Evolutionary conservation across 768 basidiomycete genomes (phyloP).

Genomic region (Phlegmacium glaucopus): DNA sequence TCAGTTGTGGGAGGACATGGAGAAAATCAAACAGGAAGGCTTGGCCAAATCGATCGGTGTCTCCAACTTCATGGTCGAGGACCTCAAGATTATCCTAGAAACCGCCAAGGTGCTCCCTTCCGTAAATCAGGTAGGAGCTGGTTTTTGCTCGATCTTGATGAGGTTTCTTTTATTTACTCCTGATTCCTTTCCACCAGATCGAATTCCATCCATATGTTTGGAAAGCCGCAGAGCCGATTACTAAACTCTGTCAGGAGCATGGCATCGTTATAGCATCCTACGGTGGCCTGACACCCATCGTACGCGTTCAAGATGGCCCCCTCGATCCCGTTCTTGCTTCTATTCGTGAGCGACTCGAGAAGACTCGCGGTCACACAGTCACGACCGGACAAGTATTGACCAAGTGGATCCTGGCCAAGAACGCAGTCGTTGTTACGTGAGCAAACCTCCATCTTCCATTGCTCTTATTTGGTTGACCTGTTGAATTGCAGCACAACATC

Average conservation of each 20-base stretch:
- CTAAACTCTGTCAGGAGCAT: slow-evolving; percentile 50
- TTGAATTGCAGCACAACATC: slow-evolving; percentile 37
- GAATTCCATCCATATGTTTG: slow-evolving; percentile 72
- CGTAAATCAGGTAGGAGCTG: slow-evolving; percentile 57
- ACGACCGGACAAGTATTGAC: slow-evolving; percentile 62
- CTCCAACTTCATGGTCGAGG: slow-evolving; percentile 58
- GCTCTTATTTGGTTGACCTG: not conserved
- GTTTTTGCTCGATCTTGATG: slow-evolving; percentile 2
- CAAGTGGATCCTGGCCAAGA: slow-evolving; percentile 66
- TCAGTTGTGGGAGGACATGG: slow-evolving; percentile 60
- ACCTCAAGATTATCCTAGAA: slow-evolving; percentile 51
- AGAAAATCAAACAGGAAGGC: slow-evolving; percentile 46
- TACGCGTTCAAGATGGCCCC: slow-evolving; percentile 48
- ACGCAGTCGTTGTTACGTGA: slow-evolving; percentile 63
- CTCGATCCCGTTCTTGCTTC: slow-evolving; percentile 51
- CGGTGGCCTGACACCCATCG: slow-evolving; percentile 49
- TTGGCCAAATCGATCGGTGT: slow-evolving; percentile 62
- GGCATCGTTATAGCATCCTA: slow-evolving; percentile 68
- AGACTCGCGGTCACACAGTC: slow-evolving; percentile 35
- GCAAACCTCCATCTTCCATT: slow-evolving; percentile 13
- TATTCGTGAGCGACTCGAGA: slow-evolving; percentile 49
- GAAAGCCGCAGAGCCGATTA: slow-evolving; percentile 51
- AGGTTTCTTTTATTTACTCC: not conserved
- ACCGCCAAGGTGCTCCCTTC: slow-evolving; percentile 53
- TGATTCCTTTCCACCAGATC: slow-evolving; percentile 39